Conservation (phyloP, 176 grass and related monocot species). For the Bromus sterilis region DNA sequence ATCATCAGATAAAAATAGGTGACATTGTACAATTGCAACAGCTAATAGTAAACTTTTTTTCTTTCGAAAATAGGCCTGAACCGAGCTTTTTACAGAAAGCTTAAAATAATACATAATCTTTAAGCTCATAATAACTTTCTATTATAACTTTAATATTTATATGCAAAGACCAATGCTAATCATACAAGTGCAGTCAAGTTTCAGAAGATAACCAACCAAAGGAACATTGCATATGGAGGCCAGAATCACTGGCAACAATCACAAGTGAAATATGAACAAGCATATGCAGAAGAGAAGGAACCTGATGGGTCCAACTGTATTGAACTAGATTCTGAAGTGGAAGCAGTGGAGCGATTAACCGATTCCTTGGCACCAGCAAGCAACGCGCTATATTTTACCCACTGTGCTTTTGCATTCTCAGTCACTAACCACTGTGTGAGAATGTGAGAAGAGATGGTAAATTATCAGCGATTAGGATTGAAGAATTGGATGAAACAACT, state of each 20-base stretch:
- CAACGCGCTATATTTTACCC: constrained; percentile 68
- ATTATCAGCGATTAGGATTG: neutral
- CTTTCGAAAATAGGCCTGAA: neutral
- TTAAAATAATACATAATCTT: neutral
- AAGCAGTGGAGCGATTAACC: neutral
- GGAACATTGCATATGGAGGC: neutral
- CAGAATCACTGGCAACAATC: neutral
- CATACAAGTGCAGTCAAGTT: neutral
- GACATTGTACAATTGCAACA: neutral
- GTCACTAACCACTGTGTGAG: constrained; percentile 88
- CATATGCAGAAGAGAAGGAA: constrained; percentile 14
- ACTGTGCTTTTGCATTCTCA: constrained; percentile 71
- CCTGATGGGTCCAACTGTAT: constrained; percentile 24
- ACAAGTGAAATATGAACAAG: constrained; percentile 5
- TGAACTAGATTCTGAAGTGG: constrained; percentile 34
- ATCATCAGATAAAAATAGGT: neutral
- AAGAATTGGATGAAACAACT: neutral
- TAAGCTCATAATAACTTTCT: neutral
- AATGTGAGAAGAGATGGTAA: neutral
- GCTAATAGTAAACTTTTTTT: neutral
- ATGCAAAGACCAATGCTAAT: neutral
- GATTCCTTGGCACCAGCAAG: constrained; percentile 49
- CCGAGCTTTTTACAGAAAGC: neutral
- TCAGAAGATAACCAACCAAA: neutral
- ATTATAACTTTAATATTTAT: neutral